Base-by-base conservation (phyloP, 768 basidiomycete species). In the Hericium erinaceus region DNA sequence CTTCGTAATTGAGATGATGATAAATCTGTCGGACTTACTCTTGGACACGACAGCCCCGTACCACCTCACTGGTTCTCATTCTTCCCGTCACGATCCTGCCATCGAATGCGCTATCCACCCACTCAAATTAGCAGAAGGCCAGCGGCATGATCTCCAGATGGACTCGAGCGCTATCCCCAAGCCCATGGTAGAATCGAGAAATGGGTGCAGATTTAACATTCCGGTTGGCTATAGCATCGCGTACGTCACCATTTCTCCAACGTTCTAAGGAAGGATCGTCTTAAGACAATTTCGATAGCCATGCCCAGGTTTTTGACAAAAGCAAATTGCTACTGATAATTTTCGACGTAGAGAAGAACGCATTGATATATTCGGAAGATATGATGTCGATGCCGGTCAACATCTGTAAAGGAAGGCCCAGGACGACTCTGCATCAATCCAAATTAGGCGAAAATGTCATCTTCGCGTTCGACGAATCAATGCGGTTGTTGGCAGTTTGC, bases 401-500 rank as follows among this genome's bases (percentile, higher is more conserved):
- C 26, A 26, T 26, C 3, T 26, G 2, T 26, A 3, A 26, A 26
- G 2, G 4, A 2, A 26, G 4, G 26, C 15, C 33, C 28, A 46
- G 51, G 28, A 58, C 63, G 53, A 37, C 16, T 0, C 64, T 83
- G 15, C 70, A 73, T 55, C 72, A 70, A 7, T 74, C 77, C 57
- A 80, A 76, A 62, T 70, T 81, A 15, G 81, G 78, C 0, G 65
- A 71, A 2, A 69, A 75, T 8, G 70, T 74, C 48, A n/a, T 78
- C 8, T 55, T 83, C 3, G 72, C 82, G 0, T 81, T 75, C 57
- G 80, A 84, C 49, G 81, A 84, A 60, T 65, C 69, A 11, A 79
- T 74, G 60, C 73, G 77, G 2, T 73, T 78, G 65, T 61, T 84
- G 20, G 74, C 75, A 0, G 58, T 83, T 0, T 76, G 80, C 55